Evolutionary conservation across 805 yeast species (phyloP).

Genomic region (Metschnikowia picachoensis): DNA sequence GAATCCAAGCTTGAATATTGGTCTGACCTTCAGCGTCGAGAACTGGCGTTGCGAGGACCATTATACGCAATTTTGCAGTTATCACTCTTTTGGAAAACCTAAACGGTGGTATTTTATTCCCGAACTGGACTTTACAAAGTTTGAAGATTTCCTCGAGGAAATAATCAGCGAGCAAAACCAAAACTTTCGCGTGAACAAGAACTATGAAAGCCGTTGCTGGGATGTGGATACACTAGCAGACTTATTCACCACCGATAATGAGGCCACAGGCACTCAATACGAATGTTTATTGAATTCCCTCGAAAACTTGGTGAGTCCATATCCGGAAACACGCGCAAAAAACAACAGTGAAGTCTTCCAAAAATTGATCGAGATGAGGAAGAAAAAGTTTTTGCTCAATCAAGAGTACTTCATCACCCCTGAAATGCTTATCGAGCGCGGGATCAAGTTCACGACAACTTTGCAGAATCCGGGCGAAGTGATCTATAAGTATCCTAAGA

Average conservation of each 20-base stretch:
- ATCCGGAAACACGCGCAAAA: conserved; percentile 24
- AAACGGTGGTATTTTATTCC: conserved; percentile 64
- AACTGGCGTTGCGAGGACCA: conserved; percentile 64
- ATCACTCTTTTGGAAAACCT: conserved; percentile 51
- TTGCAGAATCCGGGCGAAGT: conserved; percentile 62
- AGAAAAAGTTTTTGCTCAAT: conserved; percentile 22
- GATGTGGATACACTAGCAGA: conserved; percentile 18
- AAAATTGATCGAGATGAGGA: conserved; percentile 12
- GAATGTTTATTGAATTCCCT: conserved; percentile 29
- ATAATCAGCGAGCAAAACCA: conserved; percentile 10
- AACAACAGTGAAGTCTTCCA: conserved; percentile 25
- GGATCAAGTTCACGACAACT: conserved; percentile 45
- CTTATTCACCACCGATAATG: conserved; percentile 17
- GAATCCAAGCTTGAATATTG: conserved; percentile 45
- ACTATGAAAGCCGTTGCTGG: conserved; percentile 20
- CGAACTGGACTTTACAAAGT: conserved; percentile 48
- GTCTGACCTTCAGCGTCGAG: conserved; percentile 50
- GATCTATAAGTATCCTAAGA: conserved; percentile 53
- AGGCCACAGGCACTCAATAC: conserved; percentile 17
- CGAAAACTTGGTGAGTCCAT: conserved; percentile 29
- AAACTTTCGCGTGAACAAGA: conserved; percentile 16
- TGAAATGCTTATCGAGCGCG: conserved; percentile 39
- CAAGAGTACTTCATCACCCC: conserved; percentile 51
- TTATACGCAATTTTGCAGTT: conserved; percentile 50
- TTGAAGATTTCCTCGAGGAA: conserved; percentile 40